Percentiles rank a stretch among this genome's conserved stretches.
Evolutionary conservation across 257 asterid species (phyloP).

Genomic region (Lycium barbarum): DNA sequence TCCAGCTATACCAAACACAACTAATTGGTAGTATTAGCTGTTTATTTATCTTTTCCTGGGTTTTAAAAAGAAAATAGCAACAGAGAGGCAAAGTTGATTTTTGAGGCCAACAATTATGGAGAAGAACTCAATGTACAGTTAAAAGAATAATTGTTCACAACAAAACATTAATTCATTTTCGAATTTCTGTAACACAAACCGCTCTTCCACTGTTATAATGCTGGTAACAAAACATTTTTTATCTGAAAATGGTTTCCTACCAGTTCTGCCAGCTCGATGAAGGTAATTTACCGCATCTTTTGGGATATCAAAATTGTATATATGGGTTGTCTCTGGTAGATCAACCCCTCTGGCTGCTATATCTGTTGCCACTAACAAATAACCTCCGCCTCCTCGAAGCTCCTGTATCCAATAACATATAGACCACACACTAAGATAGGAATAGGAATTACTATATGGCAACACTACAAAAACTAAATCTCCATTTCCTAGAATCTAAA

Average conservation of each 20-base stretch:
- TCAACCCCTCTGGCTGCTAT: constrained; percentile 91
- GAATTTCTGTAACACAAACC: constrained; percentile 82
- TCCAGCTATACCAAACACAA: neutral
- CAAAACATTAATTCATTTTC: constrained; percentile 82
- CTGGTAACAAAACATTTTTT: constrained; percentile 78
- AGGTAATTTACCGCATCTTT: constrained; percentile 89
- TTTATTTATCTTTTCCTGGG: neutral
- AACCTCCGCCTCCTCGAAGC: constrained; percentile 65
- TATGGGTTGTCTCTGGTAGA: constrained; percentile 91
- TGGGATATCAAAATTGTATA: constrained; percentile 91
- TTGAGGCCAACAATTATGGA: constrained; percentile 18
- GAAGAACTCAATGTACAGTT: constrained; percentile 30
- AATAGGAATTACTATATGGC: constrained; percentile 25
- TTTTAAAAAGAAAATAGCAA: constrained; percentile 6
- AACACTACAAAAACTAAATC: neutral
- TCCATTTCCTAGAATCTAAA: neutral
- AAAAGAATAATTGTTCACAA: constrained; percentile 68
- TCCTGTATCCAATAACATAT: constrained; percentile 53
- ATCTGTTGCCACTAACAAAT: constrained; percentile 90
- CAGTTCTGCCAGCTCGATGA: constrained; percentile 97
- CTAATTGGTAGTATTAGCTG: neutral
- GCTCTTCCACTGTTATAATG: constrained; percentile 75
- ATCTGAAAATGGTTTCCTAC: constrained; percentile 95
- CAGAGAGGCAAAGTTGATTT: neutral
- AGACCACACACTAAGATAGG: constrained; percentile 17